A percentile compares a stretch with the other conserved stretches of the same genome.
Conservation (phyloP, 1,139 yeast genomes). For the Saccharomyces hybrid region DNA sequence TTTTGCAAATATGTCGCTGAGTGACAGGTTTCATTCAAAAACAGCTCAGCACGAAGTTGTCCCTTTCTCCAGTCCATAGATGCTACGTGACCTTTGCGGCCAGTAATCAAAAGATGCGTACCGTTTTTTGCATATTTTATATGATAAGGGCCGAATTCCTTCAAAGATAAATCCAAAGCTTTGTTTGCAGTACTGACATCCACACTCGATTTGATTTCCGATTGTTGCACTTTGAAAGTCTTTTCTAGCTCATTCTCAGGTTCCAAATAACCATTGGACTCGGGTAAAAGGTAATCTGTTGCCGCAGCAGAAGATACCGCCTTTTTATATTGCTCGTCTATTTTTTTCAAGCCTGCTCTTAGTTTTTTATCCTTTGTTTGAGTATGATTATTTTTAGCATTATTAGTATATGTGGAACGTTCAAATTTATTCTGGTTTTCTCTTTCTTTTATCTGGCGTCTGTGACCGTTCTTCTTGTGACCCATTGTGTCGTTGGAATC, state of each 20-base stretch:
- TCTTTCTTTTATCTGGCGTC: constrained; percentile 13
- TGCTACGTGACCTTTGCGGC: constrained; percentile 91
- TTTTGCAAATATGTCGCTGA: constrained; percentile 87
- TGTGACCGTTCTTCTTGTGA: neutral
- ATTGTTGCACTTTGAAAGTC: constrained; percentile 78
- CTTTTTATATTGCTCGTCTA: constrained; percentile 67
- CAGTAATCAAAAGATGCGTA: constrained; percentile 74
- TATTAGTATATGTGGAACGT: neutral
- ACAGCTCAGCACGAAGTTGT: constrained; percentile 67
- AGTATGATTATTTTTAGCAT: neutral
- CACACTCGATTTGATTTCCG: constrained; percentile 70
- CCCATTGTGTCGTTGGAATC: constrained; percentile 5
- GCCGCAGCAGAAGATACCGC: constrained; percentile 78
- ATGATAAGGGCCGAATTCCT: constrained; percentile 80
- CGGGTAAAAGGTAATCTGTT: constrained; percentile 79
- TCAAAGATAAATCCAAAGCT: constrained; percentile 64
- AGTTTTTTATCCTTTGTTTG: constrained; percentile 50
- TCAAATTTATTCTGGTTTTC: constrained; percentile 27
- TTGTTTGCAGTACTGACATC: constrained; percentile 71
- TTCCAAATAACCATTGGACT: constrained; percentile 78
- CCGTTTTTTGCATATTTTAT: constrained; percentile 84
- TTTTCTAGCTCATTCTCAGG: constrained; percentile 88
- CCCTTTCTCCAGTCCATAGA: constrained; percentile 96
- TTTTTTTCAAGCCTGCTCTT: constrained; percentile 54
- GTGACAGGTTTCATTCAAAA: constrained; percentile 80